Evolutionary conservation across 805 yeast genomes (phyloP).

Genomic region (Spencermartinsiella europaea): DNA sequence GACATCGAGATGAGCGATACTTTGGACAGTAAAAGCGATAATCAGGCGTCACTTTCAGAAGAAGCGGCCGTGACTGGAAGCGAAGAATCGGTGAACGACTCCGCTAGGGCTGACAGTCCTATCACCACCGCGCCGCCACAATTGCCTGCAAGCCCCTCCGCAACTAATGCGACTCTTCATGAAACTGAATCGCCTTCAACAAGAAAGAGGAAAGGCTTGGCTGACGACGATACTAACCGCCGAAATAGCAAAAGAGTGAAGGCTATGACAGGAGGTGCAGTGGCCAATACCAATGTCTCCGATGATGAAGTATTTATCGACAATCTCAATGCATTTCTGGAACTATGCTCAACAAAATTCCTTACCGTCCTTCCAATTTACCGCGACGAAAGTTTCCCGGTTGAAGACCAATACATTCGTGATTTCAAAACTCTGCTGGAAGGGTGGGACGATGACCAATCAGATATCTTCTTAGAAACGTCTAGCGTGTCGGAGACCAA

Average conservation of each 20-base stretch:
- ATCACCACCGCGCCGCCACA: neutral
- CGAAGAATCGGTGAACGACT: neutral
- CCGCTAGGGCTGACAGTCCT: neutral
- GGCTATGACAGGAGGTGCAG: slow-evolving; percentile 21
- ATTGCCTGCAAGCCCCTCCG: neutral
- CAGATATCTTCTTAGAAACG: slow-evolving; percentile 23
- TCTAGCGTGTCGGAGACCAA: slow-evolving; percentile 1
- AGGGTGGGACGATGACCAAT: slow-evolving; percentile 33
- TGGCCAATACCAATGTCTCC: slow-evolving; percentile 17
- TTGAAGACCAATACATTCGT: slow-evolving; percentile 18
- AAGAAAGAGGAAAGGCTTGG: neutral
- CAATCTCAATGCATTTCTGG: slow-evolving; percentile 18
- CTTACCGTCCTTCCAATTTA: slow-evolving; percentile 19
- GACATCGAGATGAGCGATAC: neutral
- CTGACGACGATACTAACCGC: neutral
- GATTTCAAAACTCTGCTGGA: slow-evolving; percentile 35
- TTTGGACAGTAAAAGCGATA: neutral
- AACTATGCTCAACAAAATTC: slow-evolving; percentile 13
- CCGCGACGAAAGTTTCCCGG: slow-evolving; percentile 9
- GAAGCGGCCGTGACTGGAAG: neutral
- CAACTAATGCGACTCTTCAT: neutral
- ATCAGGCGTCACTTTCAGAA: neutral
- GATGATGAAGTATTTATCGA: slow-evolving; percentile 24
- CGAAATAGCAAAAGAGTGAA: slow-evolving; percentile 24
- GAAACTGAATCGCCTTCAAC: neutral